Evolutionary conservation across 495 filamentous ascomycete species (phyloP), one percentile per base, ranked within the genome.

Genomic region (Chaetomidium leptoderma): DNA sequence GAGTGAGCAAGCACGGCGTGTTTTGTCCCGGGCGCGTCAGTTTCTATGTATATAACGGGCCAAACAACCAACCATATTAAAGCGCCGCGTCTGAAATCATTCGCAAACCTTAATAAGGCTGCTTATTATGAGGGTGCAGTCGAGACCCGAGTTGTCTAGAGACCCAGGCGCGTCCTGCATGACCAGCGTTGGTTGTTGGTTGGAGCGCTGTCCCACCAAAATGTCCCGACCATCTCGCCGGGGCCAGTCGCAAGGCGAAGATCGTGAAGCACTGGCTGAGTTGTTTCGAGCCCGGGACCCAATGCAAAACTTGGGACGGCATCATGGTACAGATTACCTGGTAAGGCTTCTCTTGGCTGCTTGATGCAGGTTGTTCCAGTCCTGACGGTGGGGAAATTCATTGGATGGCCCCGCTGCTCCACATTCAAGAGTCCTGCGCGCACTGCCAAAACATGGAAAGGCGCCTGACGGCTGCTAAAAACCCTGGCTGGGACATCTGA

Each of bases 261-360:
- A 40, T 32, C 36, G 42, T 23, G 33, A 40, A 21, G 53, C 53
- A 36, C 35, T 16, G 24, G 55, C 24, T 8, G 45, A 24, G 5
- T 33, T 40, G 55, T 50, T 42, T 57, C 36, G 42, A 48, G 30
- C 8, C 32, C 10, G n/a, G 43, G 43, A 39, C 19, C 32, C 19
- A 50, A 49, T 42, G 44, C 33, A 43, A 49, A 33, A 33, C 44
- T n/a, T 57, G 55, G 53, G 45, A 57, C 55, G 44, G 55, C 55
- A 57, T 49, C 26, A 32, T 29, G 45, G 55, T 8, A 23, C 42
- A 29, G 30, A 56, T 46, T 48, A 29, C n/a, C n/a, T n/a, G n/a
- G n/a, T n/a, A n/a, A n/a, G 45, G 4, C 4, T 42, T 21, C 24
- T 17, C 53, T 26, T 50, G 23, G 54, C 44, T 40, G 32, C 10